Evolutionary conservation across 495 filamentous ascomycete species (phyloP), one percentile per base, ranked within the genome.

Genomic region (Talaromyces thailandensis): DNA sequence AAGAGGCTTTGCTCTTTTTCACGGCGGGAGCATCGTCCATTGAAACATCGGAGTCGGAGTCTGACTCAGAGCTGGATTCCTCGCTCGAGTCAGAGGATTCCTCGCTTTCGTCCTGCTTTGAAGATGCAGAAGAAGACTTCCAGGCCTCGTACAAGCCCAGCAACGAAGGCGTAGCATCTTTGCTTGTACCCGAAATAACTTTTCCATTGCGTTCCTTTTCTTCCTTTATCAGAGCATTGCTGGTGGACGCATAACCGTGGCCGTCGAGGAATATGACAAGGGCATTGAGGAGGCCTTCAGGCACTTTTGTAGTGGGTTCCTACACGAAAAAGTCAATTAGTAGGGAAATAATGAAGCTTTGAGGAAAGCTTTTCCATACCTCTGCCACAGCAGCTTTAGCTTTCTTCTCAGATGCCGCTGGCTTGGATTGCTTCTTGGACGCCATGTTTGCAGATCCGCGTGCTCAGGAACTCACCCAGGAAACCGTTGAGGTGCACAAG

Each of bases 201-300:
- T 58, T 66, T 21, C 73, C 68, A 66, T 63, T 65, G 62, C 72
- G 77, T 66, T 75, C 80, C 67, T 71, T 75, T 53, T 67, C 79
- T 63, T 90, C 85, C 64, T 87, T 82, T 23, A 72, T 70, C 64
- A 91, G 86, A 2, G 84, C 76, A 62, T 77, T 71, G 62, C 81
- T 82, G 28, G 89, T 81, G 45, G 75, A 75, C 21, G 78, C 68
- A 65, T 88, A 90, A 31, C 84, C 83, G 69, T 87, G 81, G 45
- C 87, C 82, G 64, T 80, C 76, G 31, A 92, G 78, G 73, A 90
- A 91, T 14, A 76, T 73, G 31, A 83, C 81, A 64, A 92, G 79
- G n/a, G 89, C 76, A 45, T 84, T 80, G 63, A 91, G 68, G 16
- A 92, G 73, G 67, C 85, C 80, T 21, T 80, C 64, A 9, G 87